Percentiles rank a stretch among this genome's conserved stretches.
Conservation (phyloP, 495 filamentous ascomycete genomes). For the Schizothecium vesticola region DNA sequence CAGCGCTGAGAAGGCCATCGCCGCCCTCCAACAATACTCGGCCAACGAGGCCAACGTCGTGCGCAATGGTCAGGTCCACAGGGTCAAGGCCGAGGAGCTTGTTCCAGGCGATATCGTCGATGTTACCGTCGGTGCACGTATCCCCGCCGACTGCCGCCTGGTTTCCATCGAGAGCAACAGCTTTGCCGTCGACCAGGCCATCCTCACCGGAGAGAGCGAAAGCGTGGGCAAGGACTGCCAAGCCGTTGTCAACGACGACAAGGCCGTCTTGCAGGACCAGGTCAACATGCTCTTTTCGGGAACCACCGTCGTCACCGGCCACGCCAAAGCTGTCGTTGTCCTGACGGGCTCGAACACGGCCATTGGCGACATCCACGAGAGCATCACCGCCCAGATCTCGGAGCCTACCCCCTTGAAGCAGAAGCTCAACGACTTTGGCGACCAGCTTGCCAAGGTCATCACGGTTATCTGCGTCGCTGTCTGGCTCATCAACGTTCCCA, state of each 20-base stretch:
- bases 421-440: constrained; percentile 98
- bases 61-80: constrained; percentile 66
- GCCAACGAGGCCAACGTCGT: constrained; percentile 95
- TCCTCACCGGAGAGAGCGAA: constrained; percentile 96
- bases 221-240: constrained; percentile 82
- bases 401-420: constrained; percentile 96
- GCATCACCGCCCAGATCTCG: constrained; percentile 96
- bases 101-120: constrained; percentile 93
- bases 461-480: constrained; percentile 93
- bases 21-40: constrained; percentile 97
- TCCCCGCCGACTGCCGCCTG: constrained; percentile 94
- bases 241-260: constrained; percentile 61
- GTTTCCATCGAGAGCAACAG: constrained; percentile 92
- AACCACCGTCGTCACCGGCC: constrained; percentile 92
- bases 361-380: constrained; percentile 98
- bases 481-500: constrained; percentile 96
- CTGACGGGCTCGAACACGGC: constrained; percentile 87
- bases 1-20: constrained; percentile 97
- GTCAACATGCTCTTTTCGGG: constrained; percentile 98
- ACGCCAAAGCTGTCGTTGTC: constrained; percentile 88
- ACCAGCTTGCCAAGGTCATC: constrained; percentile 95
- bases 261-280: constrained; percentile 96
- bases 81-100: constrained; percentile 87
- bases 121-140: constrained; percentile 84
- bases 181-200: constrained; percentile 93